A percentile compares a stretch with the other conserved stretches of the same genome.
Conservation (phyloP, 2,329 filamentous ascomycete genomes). For the Colletotrichum godetiae region DNA sequence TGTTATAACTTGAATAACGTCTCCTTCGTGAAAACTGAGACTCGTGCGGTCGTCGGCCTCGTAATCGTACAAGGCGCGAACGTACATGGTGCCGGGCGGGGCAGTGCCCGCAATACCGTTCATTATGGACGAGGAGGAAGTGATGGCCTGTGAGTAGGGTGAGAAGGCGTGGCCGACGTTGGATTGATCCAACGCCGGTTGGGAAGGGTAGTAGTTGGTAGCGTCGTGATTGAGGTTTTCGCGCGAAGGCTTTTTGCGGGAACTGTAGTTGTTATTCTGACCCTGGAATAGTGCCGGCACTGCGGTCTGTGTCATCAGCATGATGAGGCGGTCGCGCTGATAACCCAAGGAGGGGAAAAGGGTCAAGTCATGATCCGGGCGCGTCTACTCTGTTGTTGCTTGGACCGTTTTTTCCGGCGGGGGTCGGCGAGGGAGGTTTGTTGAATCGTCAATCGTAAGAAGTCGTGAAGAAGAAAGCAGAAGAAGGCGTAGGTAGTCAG, state of each 20-base stretch:
- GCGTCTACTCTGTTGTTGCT: slow-evolving; percentile 15
- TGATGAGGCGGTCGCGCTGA: slow-evolving; percentile 50
- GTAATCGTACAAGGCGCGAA: slow-evolving; percentile 97
- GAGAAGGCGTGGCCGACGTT: slow-evolving; percentile 37
- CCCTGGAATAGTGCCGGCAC: slow-evolving; percentile 57
- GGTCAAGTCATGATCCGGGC: slow-evolving; percentile 36
- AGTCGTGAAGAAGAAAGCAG: slow-evolving; percentile 1
- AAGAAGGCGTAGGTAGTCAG: slow-evolving; percentile 8
- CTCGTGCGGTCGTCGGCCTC: slow-evolving; percentile 97
- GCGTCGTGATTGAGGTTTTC: slow-evolving; percentile 36
- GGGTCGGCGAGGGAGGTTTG: neutral
- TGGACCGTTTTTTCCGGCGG: neutral
- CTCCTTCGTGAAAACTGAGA: slow-evolving; percentile 95
- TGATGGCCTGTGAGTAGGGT: slow-evolving; percentile 42
- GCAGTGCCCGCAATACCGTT: slow-evolving; percentile 71
- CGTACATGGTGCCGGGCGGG: slow-evolving; percentile 81
- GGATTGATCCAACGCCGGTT: slow-evolving; percentile 37
- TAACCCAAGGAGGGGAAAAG: slow-evolving; percentile 27
- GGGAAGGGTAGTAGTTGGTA: slow-evolving; percentile 30
- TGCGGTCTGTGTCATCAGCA: slow-evolving; percentile 65
- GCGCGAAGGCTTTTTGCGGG: slow-evolving; percentile 40
- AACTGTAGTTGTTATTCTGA: slow-evolving; percentile 52
- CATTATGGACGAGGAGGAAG: slow-evolving; percentile 54
- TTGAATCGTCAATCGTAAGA: slow-evolving; percentile 16
- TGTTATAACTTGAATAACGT: slow-evolving; percentile 98